Conservation (phyloP, 345 rosid species). For the sweet orange (Citrus sinensis) region DNA sequence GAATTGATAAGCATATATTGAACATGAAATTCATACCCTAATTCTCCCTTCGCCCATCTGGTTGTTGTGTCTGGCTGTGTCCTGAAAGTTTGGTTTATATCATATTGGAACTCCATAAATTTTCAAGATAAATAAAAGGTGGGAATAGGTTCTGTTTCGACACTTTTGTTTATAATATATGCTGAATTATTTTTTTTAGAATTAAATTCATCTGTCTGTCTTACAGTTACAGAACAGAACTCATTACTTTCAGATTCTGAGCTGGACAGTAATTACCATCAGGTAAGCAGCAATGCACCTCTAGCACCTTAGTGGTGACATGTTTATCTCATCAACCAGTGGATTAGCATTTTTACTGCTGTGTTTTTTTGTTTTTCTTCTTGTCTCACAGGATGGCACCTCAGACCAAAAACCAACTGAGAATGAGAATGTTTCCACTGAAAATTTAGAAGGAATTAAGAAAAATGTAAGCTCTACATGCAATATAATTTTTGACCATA, state of each 20-base stretch:
- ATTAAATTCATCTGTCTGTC: conserved; percentile 22
- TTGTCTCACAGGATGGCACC: conserved; percentile 27
- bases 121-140: background rate
- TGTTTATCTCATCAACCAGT: conserved; percentile 12
- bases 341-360: conserved; percentile 10
- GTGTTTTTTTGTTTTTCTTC: background rate
- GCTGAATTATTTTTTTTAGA: background rate
- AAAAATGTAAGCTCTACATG: conserved; percentile 48
- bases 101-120: background rate
- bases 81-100: background rate
- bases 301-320: conserved; percentile 3
- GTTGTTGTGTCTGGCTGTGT: background rate
- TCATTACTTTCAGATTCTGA: conserved; percentile 42
- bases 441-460: conserved; percentile 34
- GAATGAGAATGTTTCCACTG: conserved; percentile 24
- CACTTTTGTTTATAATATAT: background rate
- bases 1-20: background rate
- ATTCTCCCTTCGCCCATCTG: background rate
- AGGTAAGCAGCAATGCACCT: conserved; percentile 36
- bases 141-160: background rate
- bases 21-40: background rate
- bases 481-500: background rate
- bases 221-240: conserved; percentile 59
- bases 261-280: conserved; percentile 41
- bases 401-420: conserved; percentile 23